phyloP scores from a whole-genome alignment of 1,284 basidiomycete species.

The Abortiporus biennis region DNA sequence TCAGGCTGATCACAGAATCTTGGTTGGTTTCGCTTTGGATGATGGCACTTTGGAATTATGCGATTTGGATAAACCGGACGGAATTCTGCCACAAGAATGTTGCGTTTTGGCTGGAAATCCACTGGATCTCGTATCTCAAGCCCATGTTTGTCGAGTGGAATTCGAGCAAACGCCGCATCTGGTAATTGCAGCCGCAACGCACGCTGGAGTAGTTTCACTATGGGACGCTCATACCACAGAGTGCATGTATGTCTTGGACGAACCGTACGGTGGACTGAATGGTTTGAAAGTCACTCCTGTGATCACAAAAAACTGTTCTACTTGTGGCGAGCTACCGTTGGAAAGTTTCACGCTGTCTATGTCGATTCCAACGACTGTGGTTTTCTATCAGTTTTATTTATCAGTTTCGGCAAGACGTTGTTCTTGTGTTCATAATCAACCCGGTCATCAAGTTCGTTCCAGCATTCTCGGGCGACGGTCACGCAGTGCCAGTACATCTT shows the following conservation, averaged over 20 bases:
- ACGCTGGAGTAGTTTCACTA: slow-evolving; percentile 61
- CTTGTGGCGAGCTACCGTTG: slow-evolving; percentile 59
- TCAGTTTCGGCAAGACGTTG: slow-evolving; percentile 58
- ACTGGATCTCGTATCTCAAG: slow-evolving; percentile 43
- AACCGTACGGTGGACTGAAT: slow-evolving; percentile 47
- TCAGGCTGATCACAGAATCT: slow-evolving; percentile 35
- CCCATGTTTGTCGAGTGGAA: slow-evolving; percentile 46
- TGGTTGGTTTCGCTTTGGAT: slow-evolving; percentile 53
- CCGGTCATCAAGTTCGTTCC: slow-evolving; percentile 33
- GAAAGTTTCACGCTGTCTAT: slow-evolving; percentile 60
- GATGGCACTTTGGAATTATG: slow-evolving; percentile 60
- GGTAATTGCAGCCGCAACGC: slow-evolving; percentile 57
- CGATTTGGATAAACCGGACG: slow-evolving; percentile 39
- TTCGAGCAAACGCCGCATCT: slow-evolving; percentile 42
- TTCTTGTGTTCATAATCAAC: slow-evolving; percentile 50
- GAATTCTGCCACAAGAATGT: slow-evolving; percentile 34
- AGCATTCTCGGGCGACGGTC: slow-evolving; percentile 43
- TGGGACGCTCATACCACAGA: slow-evolving; percentile 62
- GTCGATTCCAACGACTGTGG: slow-evolving; percentile 53
- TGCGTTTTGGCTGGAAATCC: slow-evolving; percentile 52
- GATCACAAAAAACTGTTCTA: slow-evolving; percentile 46
- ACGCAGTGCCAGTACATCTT: slow-evolving; percentile 51
- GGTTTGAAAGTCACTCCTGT: slow-evolving; percentile 48
- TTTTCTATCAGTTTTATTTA: slow-evolving; percentile 55
- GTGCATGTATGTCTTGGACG: slow-evolving; percentile 54